Conservation (phyloP, 768 basidiomycete species). For the Tulasnella calospora region DNA sequence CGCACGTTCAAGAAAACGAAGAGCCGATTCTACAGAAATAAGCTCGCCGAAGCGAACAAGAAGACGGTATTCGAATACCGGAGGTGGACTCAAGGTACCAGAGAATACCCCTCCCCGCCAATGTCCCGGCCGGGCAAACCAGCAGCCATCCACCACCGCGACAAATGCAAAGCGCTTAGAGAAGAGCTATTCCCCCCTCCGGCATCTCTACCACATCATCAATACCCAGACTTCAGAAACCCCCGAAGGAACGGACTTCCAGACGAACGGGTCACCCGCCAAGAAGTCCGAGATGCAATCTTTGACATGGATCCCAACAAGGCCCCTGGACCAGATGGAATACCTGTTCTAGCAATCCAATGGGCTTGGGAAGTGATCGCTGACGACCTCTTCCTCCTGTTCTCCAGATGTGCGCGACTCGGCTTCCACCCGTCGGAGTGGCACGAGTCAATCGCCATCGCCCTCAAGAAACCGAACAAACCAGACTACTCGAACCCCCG, state of each 20-base stretch:
- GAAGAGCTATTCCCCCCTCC: neutral
- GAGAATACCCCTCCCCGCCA: constrained; percentile 5
- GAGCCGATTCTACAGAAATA: neutral
- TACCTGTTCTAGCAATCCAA: constrained; percentile 4
- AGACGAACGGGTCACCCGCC: neutral
- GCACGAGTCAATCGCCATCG: constrained; percentile 13
- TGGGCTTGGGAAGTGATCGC: constrained; percentile 22
- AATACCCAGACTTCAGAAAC: neutral
- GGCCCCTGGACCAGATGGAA: constrained; percentile 23
- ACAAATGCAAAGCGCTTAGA: neutral
- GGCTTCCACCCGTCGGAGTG: constrained; percentile 26
- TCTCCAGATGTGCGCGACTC: neutral
- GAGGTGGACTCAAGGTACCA: neutral
- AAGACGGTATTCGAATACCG: neutral
- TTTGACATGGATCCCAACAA: constrained; percentile 17
- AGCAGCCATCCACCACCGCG: neutral
- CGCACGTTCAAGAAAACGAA: neutral
- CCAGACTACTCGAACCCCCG: too few relatives aligned
- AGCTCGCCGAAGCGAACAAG: neutral
- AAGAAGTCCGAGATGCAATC: constrained; percentile 16
- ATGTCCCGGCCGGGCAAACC: neutral
- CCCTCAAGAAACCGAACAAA: constrained; percentile 22
- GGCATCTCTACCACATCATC: neutral
- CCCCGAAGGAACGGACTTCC: neutral
- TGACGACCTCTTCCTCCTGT: constrained; percentile 10